Base-by-base conservation (phyloP, 208 protist species). In the Sergeia podlipaevii region DNA sequence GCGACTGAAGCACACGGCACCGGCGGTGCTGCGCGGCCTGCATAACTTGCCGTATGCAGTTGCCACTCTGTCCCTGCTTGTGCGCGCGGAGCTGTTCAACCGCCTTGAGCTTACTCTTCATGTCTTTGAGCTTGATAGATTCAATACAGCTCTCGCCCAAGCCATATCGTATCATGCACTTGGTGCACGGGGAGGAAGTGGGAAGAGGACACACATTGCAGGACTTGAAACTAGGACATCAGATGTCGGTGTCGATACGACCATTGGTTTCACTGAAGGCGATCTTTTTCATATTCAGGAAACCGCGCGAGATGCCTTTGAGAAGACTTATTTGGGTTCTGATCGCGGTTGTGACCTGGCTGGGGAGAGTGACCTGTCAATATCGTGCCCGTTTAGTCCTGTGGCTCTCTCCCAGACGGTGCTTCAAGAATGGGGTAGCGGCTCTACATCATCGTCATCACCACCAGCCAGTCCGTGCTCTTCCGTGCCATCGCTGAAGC, bases 81-180 rank as follows among this genome's bases (percentile, higher is more conserved):
- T 89, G 3, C 76, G 60, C 2, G 64, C 71, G 0, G 72, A 75
- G 15, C 60, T 85, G 18, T 93, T 93, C 55, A 48, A 57, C n/a
- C 67, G 75, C 30, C 72, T 93, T 21, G 70, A 77, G 32, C 65
- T 93, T 26, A 86, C 64, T 20, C 60, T 93, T 17, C 81, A 93
- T 68, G 56, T 91, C 3, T 87, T 90, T 52, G 77, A 89, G n/a
- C 23, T 43, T 0, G 58, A 45, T 15, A 43, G 68, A 15, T 74
- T 90, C 39, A 39, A 51, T n/a, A n/a, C n/a, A n/a, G n/a, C n/a
- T n/a, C n/a, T n/a, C n/a, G n/a, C n/a, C n/a, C n/a, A n/a, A n/a
- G n/a, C n/a, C n/a, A n/a, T n/a, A n/a, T n/a, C n/a, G n/a, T n/a
- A n/a, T n/a, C n/a, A n/a, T n/a, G n/a, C n/a, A n/a, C n/a, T n/a